These are phyloP conservation scores for Backusella sp. DNA, from an alignment of 192 early-diverging fungal species.

Conservation along the genomic window DNA sequence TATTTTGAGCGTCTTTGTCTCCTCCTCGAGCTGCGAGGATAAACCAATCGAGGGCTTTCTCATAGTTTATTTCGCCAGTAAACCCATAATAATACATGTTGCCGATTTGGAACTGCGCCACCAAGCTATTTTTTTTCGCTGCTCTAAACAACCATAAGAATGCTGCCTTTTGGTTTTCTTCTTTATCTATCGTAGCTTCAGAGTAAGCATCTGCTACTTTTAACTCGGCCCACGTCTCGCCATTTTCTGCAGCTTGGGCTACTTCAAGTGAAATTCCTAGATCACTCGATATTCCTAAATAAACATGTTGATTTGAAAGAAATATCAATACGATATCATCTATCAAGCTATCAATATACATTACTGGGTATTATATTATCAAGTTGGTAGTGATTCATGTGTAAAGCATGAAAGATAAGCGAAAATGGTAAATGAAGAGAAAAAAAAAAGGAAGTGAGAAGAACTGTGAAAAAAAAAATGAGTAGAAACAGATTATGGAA, in stretches of 20 bases:
- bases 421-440: background rate
- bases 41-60: slow-evolving; percentile 14
- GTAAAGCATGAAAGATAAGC: background rate
- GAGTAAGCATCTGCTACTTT: background rate
- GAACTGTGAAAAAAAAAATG: background rate
- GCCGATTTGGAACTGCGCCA: background rate
- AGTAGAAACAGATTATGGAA: background rate
- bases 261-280: background rate
- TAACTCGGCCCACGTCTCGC: background rate
- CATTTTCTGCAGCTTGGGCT: background rate
- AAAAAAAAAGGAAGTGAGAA: background rate
- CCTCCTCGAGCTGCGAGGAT: background rate
- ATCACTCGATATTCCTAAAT: background rate
- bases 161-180: background rate
- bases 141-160: background rate
- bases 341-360: background rate
- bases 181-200: background rate
- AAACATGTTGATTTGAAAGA: background rate
- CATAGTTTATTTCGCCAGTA: background rate
- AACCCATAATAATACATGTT: background rate
- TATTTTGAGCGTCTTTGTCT: background rate
- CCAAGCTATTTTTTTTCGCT: background rate
- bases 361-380: background rate
- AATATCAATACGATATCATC: background rate
- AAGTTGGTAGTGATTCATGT: background rate